Conservation (phyloP, 371 early-diverging fungal species). For the Mortierella sp. region DNA sequence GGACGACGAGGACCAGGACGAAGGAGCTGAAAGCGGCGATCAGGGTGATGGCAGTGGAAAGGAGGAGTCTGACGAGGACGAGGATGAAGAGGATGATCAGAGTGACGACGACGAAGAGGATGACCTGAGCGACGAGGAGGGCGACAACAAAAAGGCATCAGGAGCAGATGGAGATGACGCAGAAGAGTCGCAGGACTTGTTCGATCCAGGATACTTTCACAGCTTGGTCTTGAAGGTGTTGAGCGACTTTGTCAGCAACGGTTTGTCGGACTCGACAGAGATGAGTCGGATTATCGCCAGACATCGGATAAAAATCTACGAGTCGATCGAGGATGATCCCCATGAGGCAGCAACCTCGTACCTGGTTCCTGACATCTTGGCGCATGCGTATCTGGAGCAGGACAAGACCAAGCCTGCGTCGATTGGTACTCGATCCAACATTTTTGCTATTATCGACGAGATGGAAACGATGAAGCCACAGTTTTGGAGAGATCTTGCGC, state of each 20-base stretch:
- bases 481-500: slow-evolving; percentile 74
- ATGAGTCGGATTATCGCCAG: slow-evolving; percentile 51
- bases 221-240: slow-evolving; percentile 55
- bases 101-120: slow-evolving; percentile 32
- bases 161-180: slow-evolving; percentile 30
- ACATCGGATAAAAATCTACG: slow-evolving; percentile 60
- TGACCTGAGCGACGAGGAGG: slow-evolving; percentile 26
- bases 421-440: slow-evolving; percentile 60
- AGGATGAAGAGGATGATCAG: slow-evolving; percentile 39
- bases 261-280: slow-evolving; percentile 44
- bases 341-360: slow-evolving; percentile 66
- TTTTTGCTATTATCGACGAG: slow-evolving; percentile 66
- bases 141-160: not conserved
- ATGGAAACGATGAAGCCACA: slow-evolving; percentile 61
- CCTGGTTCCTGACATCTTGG: slow-evolving; percentile 71
- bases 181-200: slow-evolving; percentile 57
- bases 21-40: slow-evolving; percentile 17
- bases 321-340: slow-evolving; percentile 75
- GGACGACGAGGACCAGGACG: slow-evolving; percentile 16
- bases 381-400: slow-evolving; percentile 59
- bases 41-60: slow-evolving; percentile 10
- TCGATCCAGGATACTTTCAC: slow-evolving; percentile 58
- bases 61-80: slow-evolving; percentile 16
- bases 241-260: slow-evolving; percentile 55
- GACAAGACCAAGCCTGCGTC: slow-evolving; percentile 39